phyloP scores from a whole-genome alignment of 2,329 filamentous ascomycete species.

The Phoma herbarum region DNA sequence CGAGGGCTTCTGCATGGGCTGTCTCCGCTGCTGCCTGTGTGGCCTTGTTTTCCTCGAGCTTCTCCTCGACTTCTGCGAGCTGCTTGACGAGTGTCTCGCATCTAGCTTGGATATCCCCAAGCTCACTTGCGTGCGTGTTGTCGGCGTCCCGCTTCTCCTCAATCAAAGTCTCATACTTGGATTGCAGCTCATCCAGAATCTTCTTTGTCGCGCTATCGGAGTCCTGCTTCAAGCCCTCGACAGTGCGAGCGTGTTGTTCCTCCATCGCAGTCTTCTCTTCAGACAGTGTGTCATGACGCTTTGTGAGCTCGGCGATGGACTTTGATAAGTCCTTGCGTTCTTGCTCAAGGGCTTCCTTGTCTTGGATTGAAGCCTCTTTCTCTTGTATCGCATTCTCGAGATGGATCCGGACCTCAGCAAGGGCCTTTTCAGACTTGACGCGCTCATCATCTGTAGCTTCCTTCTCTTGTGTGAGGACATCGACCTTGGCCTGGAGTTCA shows the following conservation, averaged over 20 bases:
- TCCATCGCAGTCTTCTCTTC: conserved; percentile 44
- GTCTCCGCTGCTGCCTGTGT: conserved; percentile 32
- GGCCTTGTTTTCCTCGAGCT: conserved; percentile 26
- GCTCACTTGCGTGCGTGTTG: conserved; percentile 28
- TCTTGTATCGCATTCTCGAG: conserved; percentile 7
- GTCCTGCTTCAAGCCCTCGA: conserved; percentile 44
- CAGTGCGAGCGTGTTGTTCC: conserved; percentile 39
- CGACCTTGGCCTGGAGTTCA: conserved; percentile 36
- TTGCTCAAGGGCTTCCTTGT: conserved; percentile 31
- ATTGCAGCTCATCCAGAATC: conserved; percentile 39
- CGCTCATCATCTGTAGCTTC: conserved; percentile 26
- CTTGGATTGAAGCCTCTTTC: conserved; percentile 28
- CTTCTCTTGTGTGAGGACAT: conserved; percentile 31
- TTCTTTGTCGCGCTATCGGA: conserved; percentile 40
- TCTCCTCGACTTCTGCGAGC: conserved; percentile 36
- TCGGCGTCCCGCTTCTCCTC: conserved; percentile 31
- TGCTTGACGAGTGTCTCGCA: conserved; percentile 32
- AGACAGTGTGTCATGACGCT: conserved; percentile 39
- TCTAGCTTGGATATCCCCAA: conserved; percentile 30
- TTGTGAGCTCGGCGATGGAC: conserved; percentile 42
- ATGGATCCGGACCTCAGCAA: conserved; percentile 29
- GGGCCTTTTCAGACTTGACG: conserved; percentile 22
- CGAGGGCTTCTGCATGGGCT: conserved; percentile 35
- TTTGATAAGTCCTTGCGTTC: conserved; percentile 33
- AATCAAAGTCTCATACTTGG: conserved; percentile 33